A percentile compares a stretch with the other conserved stretches of the same genome.
Conservation (phyloP, 2,329 filamentous ascomycete genomes). For the Chrysoporthe austroafricana region DNA sequence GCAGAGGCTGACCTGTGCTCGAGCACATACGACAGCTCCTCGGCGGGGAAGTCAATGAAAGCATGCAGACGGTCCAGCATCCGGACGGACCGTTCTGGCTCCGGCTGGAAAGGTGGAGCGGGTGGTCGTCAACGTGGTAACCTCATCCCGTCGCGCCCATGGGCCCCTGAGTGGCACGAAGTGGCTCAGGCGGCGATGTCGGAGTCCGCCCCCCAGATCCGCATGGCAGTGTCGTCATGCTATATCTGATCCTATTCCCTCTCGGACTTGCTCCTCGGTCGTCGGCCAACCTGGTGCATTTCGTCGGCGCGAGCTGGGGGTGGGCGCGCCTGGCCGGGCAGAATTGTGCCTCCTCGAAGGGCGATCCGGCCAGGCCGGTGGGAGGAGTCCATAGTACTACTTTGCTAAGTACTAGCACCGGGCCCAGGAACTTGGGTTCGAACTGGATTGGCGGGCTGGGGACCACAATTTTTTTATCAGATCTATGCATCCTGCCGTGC, state of each 20-base stretch:
- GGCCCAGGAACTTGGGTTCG: not conserved
- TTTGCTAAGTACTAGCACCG: not conserved
- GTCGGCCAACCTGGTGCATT: not conserved
- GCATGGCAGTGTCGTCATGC: not conserved
- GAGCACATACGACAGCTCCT: too few relatives aligned
- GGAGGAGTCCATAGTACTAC: not conserved
- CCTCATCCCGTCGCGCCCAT: not conserved
- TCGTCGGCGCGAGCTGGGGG: not conserved
- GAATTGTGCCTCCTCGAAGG: not conserved
- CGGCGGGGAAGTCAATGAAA: not conserved
- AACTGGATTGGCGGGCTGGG: not conserved
- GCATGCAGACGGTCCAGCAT: not conserved
- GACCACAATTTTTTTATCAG: slow-evolving; percentile 13
- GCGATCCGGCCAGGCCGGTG: not conserved
- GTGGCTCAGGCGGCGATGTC: not conserved
- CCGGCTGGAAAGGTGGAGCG: not conserved
- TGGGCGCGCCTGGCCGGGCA: not conserved
- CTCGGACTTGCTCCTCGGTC: not conserved
- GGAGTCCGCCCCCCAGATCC: not conserved
- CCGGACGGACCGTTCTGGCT: not conserved
- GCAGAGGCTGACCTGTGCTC: too few relatives aligned
- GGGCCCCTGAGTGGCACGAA: not conserved
- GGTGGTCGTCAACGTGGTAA: not conserved
- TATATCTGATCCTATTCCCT: not conserved
- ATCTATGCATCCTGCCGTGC: not conserved